phyloP scores from a whole-genome alignment of 1,284 basidiomycete genomes.

The Macrocystidia cucumis region DNA sequence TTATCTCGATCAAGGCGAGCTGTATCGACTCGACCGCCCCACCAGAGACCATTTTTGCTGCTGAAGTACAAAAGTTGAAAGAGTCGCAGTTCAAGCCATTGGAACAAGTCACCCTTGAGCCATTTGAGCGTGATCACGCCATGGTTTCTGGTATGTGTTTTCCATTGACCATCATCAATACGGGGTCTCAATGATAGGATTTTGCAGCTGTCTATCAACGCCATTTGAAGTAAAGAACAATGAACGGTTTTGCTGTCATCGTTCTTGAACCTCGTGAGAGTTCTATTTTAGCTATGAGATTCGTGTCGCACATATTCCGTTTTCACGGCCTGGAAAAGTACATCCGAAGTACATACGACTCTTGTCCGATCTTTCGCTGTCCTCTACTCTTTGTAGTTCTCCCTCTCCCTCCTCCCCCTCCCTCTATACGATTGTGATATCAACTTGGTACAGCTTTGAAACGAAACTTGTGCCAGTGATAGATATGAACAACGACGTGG shows the following conservation, averaged over 20 bases:
- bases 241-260: slow-evolving; percentile 11
- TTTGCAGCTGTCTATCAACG: slow-evolving; percentile 45
- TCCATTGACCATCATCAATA: slow-evolving; percentile 3
- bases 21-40: slow-evolving; percentile 96
- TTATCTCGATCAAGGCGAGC: slow-evolving; percentile 99
- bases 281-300: slow-evolving; percentile 11
- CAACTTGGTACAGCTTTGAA: no score
- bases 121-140: slow-evolving; percentile 77
- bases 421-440: no score
- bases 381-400: no score
- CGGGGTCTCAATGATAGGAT: neutral
- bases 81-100: slow-evolving; percentile 84
- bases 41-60: slow-evolving; percentile 86
- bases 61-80: slow-evolving; percentile 84
- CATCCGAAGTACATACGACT: slow-evolving; percentile 1
- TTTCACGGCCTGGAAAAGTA: no score
- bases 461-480: no score
- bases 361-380: no score
- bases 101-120: slow-evolving; percentile 89
- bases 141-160: slow-evolving; percentile 60
- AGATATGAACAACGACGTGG: no score
- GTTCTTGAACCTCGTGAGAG: slow-evolving; percentile 6
- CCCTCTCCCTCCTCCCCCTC: no score
- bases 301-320: no score
- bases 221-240: slow-evolving; percentile 25